Base-by-base conservation (phyloP, 2,329 filamentous ascomycete species). In the Podosphaera fusca region DNA sequence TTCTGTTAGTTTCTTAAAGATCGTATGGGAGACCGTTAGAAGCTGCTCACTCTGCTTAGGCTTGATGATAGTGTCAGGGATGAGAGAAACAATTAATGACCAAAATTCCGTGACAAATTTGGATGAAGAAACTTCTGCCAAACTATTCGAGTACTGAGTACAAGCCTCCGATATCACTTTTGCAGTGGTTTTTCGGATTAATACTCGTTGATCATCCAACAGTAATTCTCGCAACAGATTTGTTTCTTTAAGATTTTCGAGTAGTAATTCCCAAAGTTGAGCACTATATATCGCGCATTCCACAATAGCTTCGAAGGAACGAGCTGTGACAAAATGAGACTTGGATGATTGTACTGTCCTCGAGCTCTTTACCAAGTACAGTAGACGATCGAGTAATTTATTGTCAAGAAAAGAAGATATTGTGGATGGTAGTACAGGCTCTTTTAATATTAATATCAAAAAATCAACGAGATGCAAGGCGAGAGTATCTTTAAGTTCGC, bases 391-490 rank as follows among this genome's bases (percentile, higher is more conserved):
- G 4, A 70, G 61, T 47, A 71, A 64, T 14, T 55, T 61, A n/a
- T 62, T 59, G 10, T 66, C 61, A 0, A 73, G 64, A 40, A 71
- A 60, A 12, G 67, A 53, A 4, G 58, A 59, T 8, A 64, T 65
- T 30, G 65, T 64, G 33, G 68, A 63, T 47, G 74, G 64, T 30
- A 65, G 59, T 14, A 64, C 52, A 4, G 70, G 66, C 59, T 74
- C 69, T 68, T 73, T 72, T 29, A 84, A 68, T 40, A 81, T 73
- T 47, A 72, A 66, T 14, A 77, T 67, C 53, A 84, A 71, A 59
- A 73, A 76, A 56, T 80, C 74, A 30, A 84, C 69, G n/a, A 83
- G 69, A 57, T 73, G 72, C 46, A 72, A 70, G 9, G 73, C 72
- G 57, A 83, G 73, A 34, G 70, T 67, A 34, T 75, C 70, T 59